These are phyloP conservation scores for Pseudozyma tsukubaensis DNA, from an alignment of 1,284 basidiomycete species.

Conservation along the genomic window DNA sequence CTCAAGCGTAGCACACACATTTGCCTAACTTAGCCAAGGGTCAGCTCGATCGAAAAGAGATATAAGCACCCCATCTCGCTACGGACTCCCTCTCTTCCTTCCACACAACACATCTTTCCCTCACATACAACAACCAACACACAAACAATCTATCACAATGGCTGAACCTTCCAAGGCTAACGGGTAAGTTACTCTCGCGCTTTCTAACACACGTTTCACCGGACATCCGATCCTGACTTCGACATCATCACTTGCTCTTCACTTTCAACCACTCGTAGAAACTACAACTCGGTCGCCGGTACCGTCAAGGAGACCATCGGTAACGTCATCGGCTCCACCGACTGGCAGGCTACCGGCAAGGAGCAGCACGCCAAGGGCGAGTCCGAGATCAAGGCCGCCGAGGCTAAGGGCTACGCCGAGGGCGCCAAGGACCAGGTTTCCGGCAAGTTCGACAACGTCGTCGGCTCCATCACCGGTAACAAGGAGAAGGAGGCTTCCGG, in stretches of 20 bases:
- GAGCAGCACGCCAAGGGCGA: constrained; percentile 62
- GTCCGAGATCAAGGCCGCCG: constrained; percentile 58
- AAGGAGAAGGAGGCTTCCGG: constrained; percentile 55
- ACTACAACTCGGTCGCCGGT: constrained; percentile 55
- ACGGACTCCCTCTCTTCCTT: not conserved
- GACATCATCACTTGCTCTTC: not conserved
- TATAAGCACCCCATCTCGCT: constrained; percentile 18
- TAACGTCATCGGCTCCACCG: constrained; percentile 47
- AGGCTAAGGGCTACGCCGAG: constrained; percentile 62
- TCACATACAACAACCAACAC: constrained; percentile 8
- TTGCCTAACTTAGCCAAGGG: constrained; percentile 2
- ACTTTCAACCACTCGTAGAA: constrained; percentile 20
- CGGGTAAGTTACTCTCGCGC: constrained; percentile 31
- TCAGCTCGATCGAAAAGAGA: constrained; percentile 13
- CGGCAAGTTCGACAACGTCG: constrained; percentile 60
- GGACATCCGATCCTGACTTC: not conserved
- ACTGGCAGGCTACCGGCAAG: constrained; percentile 59
- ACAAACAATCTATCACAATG: constrained; percentile 42
- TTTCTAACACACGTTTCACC: not conserved
- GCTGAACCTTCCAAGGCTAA: constrained; percentile 55
- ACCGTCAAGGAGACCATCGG: constrained; percentile 59
- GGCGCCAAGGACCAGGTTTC: constrained; percentile 59
- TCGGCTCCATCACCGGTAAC: constrained; percentile 60
- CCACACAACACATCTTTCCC: constrained; percentile 16
- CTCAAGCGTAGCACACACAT: too few species aligned